A percentile compares a stretch with the other conserved stretches of the same genome.
phyloP scores from a whole-genome alignment of 768 basidiomycete species.

The Mycena crocata region DNA sequence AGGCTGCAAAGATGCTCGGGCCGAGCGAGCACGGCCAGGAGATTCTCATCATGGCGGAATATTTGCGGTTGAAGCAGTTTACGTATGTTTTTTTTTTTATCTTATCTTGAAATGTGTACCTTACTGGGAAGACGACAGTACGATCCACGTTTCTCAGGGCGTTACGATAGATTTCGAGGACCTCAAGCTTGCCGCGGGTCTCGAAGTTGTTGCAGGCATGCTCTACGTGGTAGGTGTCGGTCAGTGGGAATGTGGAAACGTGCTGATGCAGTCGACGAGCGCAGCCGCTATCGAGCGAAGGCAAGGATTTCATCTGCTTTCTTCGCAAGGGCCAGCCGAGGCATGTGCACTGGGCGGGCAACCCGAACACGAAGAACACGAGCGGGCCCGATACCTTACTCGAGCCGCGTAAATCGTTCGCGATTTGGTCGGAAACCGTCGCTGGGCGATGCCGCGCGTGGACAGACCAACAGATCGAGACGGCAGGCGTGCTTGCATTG shows the following conservation, averaged over 20 bases:
- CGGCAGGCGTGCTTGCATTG: slow-evolving; percentile 80
- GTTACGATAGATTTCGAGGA: slow-evolving; percentile 80
- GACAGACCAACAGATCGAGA: slow-evolving; percentile 88
- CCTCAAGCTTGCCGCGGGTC: slow-evolving; percentile 54
- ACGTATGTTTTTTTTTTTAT: slow-evolving; percentile 53
- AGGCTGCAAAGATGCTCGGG: slow-evolving; percentile 79
- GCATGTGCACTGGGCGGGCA: slow-evolving; percentile 85
- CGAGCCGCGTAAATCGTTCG: slow-evolving; percentile 85
- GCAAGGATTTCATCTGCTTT: slow-evolving; percentile 86
- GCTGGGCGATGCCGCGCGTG: slow-evolving; percentile 75
- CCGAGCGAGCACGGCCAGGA: slow-evolving; percentile 81
- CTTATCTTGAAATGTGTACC: background rate
- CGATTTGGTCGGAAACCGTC: slow-evolving; percentile 81
- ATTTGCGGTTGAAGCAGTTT: slow-evolving; percentile 79
- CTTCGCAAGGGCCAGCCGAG: slow-evolving; percentile 78
- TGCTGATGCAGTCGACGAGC: too few relatives aligned
- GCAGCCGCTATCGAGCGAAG: slow-evolving; percentile 78
- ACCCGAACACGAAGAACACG: slow-evolving; percentile 65
- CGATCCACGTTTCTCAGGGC: slow-evolving; percentile 77
- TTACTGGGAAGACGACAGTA: slow-evolving; percentile 50
- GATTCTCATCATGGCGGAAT: slow-evolving; percentile 83
- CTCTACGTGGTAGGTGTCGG: too few relatives aligned
- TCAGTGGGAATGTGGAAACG: too few relatives aligned
- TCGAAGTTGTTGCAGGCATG: slow-evolving; percentile 77
- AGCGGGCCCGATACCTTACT: slow-evolving; percentile 51